These are phyloP conservation scores for Cytospora piceae DNA, from an alignment of 2,329 filamentous ascomycete genomes.

Conservation along the genomic window DNA sequence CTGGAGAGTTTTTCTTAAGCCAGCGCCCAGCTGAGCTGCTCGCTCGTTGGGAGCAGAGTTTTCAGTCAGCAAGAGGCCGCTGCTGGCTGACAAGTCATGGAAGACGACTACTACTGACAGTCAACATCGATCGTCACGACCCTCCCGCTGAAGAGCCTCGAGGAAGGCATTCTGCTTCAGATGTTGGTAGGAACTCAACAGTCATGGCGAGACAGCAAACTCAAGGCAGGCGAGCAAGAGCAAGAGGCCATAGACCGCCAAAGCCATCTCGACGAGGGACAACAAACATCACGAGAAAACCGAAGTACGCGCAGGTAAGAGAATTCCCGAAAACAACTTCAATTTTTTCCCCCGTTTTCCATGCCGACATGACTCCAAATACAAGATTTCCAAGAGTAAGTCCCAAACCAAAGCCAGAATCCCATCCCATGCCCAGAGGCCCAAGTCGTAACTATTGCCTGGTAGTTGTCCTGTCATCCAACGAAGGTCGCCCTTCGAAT, in stretches of 20 bases:
- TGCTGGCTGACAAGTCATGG: background rate
- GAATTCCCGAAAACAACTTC: background rate
- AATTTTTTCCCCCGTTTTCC: background rate
- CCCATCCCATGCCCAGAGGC: background rate
- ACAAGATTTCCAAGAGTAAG: background rate
- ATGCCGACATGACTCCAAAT: background rate
- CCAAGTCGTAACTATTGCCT: conserved; percentile 12
- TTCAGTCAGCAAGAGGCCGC: background rate
- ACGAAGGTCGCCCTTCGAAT: conserved; percentile 28
- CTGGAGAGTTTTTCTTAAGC: background rate
- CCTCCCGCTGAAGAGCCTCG: background rate
- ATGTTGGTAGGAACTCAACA: background rate
- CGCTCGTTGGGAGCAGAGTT: background rate
- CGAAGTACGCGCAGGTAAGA: background rate
- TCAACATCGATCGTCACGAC: background rate
- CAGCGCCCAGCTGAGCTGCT: background rate
- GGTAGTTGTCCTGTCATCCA: conserved; percentile 24
- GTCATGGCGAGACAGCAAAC: background rate
- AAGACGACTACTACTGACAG: background rate
- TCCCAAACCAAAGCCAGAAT: background rate
- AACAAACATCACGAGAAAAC: background rate
- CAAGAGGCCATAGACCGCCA: background rate
- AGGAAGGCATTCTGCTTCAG: background rate
- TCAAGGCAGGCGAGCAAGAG: background rate
- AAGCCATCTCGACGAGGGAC: no score